phyloP scores from a whole-genome alignment of 1,284 basidiomycete species.

The Cryptococcus jaspeensis region DNA sequence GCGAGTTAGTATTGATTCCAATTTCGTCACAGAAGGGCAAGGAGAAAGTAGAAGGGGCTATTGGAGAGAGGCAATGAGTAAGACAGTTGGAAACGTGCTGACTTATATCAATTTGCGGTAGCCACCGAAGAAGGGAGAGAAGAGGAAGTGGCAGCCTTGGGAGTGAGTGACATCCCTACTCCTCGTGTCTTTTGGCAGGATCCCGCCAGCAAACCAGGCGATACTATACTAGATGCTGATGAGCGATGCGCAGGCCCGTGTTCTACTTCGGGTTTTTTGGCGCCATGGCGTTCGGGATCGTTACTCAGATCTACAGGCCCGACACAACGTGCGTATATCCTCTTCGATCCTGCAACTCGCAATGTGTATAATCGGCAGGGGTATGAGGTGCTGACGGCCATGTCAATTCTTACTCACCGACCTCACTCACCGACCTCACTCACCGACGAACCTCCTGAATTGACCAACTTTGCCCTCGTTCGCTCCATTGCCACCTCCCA shows the following conservation, averaged over 20 bases:
- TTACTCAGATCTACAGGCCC: conserved; percentile 89
- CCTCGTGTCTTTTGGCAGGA: not conserved
- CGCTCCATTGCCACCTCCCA: not conserved
- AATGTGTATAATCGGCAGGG: too few relatives aligned
- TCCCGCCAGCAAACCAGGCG: too few relatives aligned
- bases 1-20: conserved; percentile 60
- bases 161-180: conserved; percentile 35
- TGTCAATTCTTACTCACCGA: not conserved
- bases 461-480: not conserved
- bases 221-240: not conserved
- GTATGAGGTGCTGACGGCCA: not conserved
- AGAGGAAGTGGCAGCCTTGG: conserved; percentile 36
- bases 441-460: too few relatives aligned
- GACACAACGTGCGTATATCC: conserved; percentile 76
- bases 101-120: not conserved
- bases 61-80: not conserved
- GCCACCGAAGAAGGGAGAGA: conserved; percentile 35
- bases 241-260: conserved; percentile 51
- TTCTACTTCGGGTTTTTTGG: conserved; percentile 93
- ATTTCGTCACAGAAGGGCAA: not conserved
- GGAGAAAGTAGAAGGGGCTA: not conserved
- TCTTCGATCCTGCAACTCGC: conserved; percentile 37
- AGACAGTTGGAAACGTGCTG: not conserved
- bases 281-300: conserved; percentile 70
- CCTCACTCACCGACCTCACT: not conserved